Conservation (phyloP, 2,329 filamentous ascomycete genomes). For the Aspergillus jensenii region DNA sequence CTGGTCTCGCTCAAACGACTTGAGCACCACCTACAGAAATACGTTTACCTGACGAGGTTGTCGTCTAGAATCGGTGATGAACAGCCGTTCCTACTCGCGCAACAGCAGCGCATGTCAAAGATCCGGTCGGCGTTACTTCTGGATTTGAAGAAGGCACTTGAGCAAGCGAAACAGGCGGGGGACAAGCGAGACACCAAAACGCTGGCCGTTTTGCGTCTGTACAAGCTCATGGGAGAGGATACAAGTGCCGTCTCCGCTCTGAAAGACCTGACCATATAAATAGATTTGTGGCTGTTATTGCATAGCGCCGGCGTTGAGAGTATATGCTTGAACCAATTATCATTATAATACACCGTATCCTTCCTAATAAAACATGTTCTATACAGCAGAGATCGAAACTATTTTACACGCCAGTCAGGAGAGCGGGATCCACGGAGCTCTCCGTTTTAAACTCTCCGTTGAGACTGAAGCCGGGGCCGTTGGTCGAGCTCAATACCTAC, state of each 20-base stretch:
- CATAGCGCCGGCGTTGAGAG: slow-evolving; percentile 48
- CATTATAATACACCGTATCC: slow-evolving; percentile 43
- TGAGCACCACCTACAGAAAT: slow-evolving; percentile 58
- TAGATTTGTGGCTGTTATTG: slow-evolving; percentile 12
- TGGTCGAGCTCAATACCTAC: slow-evolving; percentile 78
- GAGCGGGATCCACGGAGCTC: slow-evolving; percentile 56
- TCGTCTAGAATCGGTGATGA: slow-evolving; percentile 52
- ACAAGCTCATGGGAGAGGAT: slow-evolving; percentile 61
- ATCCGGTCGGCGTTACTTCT: slow-evolving; percentile 63
- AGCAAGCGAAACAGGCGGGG: slow-evolving; percentile 51
- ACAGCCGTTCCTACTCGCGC: slow-evolving; percentile 64
- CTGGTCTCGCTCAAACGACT: slow-evolving; percentile 47
- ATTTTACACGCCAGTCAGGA: slow-evolving; percentile 43
- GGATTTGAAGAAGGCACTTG: slow-evolving; percentile 63
- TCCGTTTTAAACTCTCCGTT: slow-evolving; percentile 73
- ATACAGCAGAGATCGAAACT: slow-evolving; percentile 37
- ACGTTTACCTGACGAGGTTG: slow-evolving; percentile 55
- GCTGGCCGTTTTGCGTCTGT: slow-evolving; percentile 59
- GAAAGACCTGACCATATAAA: slow-evolving; percentile 44
- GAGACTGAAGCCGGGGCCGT: slow-evolving; percentile 82
- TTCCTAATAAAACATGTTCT: slow-evolving; percentile 45
- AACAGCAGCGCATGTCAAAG: slow-evolving; percentile 56
- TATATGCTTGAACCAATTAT: slow-evolving; percentile 31
- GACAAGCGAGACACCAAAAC: slow-evolving; percentile 41
- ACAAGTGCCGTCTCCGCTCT: slow-evolving; percentile 59